These are phyloP conservation scores for Russula emetica DNA, from an alignment of 768 basidiomycete species.

Conservation along the genomic window DNA sequence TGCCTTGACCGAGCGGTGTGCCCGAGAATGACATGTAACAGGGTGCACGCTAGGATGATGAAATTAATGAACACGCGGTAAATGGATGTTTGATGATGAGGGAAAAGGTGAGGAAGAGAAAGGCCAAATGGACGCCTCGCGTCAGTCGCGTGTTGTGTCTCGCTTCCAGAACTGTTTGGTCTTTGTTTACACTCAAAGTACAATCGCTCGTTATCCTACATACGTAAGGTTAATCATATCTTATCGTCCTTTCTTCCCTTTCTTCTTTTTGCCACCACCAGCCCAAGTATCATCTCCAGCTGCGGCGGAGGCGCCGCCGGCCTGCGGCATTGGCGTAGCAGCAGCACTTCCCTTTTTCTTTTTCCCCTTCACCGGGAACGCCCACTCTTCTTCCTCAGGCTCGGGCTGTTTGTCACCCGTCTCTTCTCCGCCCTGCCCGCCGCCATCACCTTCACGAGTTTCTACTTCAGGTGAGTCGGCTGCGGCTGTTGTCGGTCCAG, in stretches of 20 bases:
- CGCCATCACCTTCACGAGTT: constrained; percentile 5
- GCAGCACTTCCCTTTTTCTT: constrained; percentile 21
- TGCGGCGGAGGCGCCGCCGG: not conserved
- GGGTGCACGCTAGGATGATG: constrained; percentile 13
- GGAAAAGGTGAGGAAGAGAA: not conserved
- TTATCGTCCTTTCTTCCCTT: not conserved
- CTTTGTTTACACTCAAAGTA: constrained; percentile 13
- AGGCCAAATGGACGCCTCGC: constrained; percentile 4
- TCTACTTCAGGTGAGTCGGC: constrained; percentile 20
- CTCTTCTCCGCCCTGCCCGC: constrained; percentile 6
- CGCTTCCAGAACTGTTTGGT: not conserved
- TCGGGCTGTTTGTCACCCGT: constrained; percentile 1
- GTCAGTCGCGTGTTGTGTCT: constrained; percentile 21
- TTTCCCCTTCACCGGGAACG: constrained; percentile 6
- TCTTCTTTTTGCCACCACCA: not conserved
- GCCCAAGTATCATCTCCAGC: constrained; percentile 11
- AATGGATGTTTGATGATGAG: not conserved
- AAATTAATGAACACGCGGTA: constrained; percentile 16
- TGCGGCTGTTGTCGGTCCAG: constrained; percentile 1
- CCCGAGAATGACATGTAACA: constrained; percentile 78
- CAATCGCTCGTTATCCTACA: not conserved
- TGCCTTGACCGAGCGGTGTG: constrained; percentile 79
- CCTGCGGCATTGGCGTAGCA: constrained; percentile 1
- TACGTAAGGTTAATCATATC: not conserved
- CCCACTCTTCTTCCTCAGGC: constrained; percentile 5